Evolutionary conservation across 345 rosid species (phyloP), one percentile per base, ranked within the genome.

Genomic region (Turnera subulata): DNA sequence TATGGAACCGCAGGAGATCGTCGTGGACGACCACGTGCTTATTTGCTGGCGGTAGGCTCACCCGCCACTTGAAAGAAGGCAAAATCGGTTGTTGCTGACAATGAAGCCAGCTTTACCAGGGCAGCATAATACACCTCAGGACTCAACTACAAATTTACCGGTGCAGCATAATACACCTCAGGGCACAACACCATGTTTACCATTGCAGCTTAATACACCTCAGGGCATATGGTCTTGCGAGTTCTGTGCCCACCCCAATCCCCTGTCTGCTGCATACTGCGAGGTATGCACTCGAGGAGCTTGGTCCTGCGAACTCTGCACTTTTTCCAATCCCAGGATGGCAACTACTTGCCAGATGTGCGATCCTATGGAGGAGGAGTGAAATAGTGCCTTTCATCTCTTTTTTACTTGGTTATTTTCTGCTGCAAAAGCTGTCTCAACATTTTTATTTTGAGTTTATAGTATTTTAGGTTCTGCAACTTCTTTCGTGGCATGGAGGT

Each of bases 281-380:
- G 25, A 53, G 57, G 2, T 20, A 9, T 53, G 56, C 33, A 1
- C 16, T 19, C 11, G 57, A 35, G 57, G 57, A 53, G 13, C 57
- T 35, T 53, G 57, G 57, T 16, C 25, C 23, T 53, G 57, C 33
- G 16, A 5, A 21, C 22, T 9, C 42, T 53, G 57, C 57, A 53
- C 43, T 19, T 35, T 17, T 35, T 15, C 42, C 57, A 53, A 53
- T 35, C n/a, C 57, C 24, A 53, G 57, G 43, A 33, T 21, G 4
- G 44, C 57, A 6, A 35, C 43, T 15, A 35, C 25, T 32, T 53
- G 57, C 24, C 25, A 53, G n/a, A 9, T 53, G 7, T 53, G 57
- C 16, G 8, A 1, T 13, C n/a, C 11, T 29, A 9, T 13, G 12
- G 25, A 11, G 15, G 6, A 16, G 11, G 33, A 14, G 22, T 51